Conservation (phyloP, 805 yeast species). For the Kurtzmaniella fragi region DNA sequence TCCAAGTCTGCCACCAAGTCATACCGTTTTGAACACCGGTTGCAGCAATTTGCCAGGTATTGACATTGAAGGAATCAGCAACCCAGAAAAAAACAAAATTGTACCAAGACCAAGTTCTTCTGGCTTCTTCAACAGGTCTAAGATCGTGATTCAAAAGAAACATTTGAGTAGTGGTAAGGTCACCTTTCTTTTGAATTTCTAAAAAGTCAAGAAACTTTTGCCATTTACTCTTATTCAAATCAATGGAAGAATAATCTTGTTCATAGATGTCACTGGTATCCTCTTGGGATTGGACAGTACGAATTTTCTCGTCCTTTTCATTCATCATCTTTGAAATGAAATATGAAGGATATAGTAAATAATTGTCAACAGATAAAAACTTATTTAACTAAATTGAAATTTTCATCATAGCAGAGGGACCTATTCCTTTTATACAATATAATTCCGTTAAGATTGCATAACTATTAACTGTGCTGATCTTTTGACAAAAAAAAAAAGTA, state of each 20-base stretch:
- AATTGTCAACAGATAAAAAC: too few relatives aligned
- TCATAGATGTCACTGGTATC: neutral
- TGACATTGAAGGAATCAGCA: constrained; percentile 84
- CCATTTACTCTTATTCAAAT: constrained; percentile 7
- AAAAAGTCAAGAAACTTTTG: constrained; percentile 7
- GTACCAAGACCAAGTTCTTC: constrained; percentile 84
- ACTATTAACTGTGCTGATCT: too few relatives aligned
- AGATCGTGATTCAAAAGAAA: constrained; percentile 73
- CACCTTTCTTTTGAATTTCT: constrained; percentile 32
- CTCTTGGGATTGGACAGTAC: too few relatives aligned
- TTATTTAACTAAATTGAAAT: too few relatives aligned
- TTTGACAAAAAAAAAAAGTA: too few relatives aligned
- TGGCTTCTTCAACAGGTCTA: constrained; percentile 66
- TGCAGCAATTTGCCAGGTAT: constrained; percentile 88
- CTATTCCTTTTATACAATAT: too few relatives aligned
- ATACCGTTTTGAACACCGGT: constrained; percentile 75
- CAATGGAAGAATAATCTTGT: constrained; percentile 2
- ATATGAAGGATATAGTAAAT: neutral
- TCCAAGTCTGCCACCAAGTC: constrained; percentile 90
- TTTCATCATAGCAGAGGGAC: too few relatives aligned
- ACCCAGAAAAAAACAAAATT: constrained; percentile 80
- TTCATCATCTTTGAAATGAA: neutral
- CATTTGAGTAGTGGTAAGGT: constrained; percentile 51
- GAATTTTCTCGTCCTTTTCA: neutral
- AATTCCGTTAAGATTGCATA: too few relatives aligned